phyloP scores from a whole-genome alignment of 257 asterid species.

The Capsicum rhomboideum region DNA sequence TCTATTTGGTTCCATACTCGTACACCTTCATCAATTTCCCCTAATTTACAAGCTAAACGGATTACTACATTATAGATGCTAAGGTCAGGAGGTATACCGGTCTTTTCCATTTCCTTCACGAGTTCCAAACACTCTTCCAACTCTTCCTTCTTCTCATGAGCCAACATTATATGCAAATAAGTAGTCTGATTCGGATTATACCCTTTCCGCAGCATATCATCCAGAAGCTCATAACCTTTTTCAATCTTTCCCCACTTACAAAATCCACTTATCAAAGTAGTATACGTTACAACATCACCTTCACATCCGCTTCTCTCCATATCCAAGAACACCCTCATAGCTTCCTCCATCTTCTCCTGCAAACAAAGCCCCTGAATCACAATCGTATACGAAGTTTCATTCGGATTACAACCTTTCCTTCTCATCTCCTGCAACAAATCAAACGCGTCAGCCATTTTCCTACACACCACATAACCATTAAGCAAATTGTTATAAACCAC shows the following conservation, averaged over 20 bases:
- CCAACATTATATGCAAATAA: conserved; percentile 67
- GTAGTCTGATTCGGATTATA: conserved; percentile 56
- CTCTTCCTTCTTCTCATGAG: conserved; percentile 86
- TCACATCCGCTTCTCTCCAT: conserved; percentile 67
- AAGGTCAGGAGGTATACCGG: conserved; percentile 48
- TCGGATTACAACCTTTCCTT: conserved; percentile 56
- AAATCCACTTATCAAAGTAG: conserved; percentile 82
- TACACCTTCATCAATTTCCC: conserved; percentile 53
- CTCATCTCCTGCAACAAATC: conserved; percentile 79
- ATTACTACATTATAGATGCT: conserved; percentile 48
- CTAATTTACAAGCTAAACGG: conserved; percentile 70
- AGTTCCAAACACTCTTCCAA: conserved; percentile 77
- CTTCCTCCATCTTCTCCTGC: conserved; percentile 74
- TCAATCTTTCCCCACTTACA: conserved; percentile 70
- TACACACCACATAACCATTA: conserved; percentile 61
- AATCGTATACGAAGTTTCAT: conserved; percentile 65
- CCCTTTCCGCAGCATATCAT: conserved; percentile 61
- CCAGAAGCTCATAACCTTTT: conserved; percentile 59
- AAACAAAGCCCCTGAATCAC: conserved; percentile 81
- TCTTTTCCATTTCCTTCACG: conserved; percentile 59
- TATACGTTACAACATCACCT: conserved; percentile 68
- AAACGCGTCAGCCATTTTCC: conserved; percentile 71
- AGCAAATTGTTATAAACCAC: conserved; percentile 88
- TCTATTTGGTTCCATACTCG: conserved; percentile 60
- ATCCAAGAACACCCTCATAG: conserved; percentile 48